Conservation (phyloP, 495 filamentous ascomycete genomes). For the Penicillium angulare region DNA sequence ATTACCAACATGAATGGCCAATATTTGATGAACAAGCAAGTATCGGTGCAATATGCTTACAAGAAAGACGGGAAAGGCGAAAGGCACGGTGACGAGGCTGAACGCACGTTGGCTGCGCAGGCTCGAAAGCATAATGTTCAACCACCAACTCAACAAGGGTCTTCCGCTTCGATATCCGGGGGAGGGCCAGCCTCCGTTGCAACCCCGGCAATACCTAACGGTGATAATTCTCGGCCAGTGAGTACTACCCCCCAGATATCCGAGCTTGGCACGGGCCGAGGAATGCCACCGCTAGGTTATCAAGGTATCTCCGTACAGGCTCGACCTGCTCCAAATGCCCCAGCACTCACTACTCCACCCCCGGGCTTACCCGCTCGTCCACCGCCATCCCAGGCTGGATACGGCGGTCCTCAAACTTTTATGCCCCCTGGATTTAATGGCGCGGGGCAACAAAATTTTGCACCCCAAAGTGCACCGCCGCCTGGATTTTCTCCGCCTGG, state of each 20-base stretch:
- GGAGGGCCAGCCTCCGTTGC: conserved; percentile 35
- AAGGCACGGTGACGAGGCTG: conserved; percentile 90
- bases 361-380: conserved; percentile 77
- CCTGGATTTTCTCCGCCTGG: conserved; percentile 58
- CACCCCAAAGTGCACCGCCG: conserved; percentile 45
- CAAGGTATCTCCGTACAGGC: conserved; percentile 38
- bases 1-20: conserved; percentile 93
- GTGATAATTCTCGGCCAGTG: conserved; percentile 45
- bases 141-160: conserved; percentile 60
- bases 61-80: conserved; percentile 99
- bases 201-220: conserved; percentile 55
- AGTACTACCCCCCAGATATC: conserved; percentile 30
- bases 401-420: conserved; percentile 73
- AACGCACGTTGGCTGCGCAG: conserved; percentile 87
- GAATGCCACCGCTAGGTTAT: conserved; percentile 34
- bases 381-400: conserved; percentile 73
- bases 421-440: conserved; percentile 54
- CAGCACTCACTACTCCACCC: conserved; percentile 62
- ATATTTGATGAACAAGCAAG: conserved; percentile 94
- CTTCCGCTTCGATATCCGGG: conserved; percentile 43
- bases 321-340: conserved; percentile 40
- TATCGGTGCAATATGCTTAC: conserved; percentile 96
- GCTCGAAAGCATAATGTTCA: conserved; percentile 92
- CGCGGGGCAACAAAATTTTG: conserved; percentile 37
- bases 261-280: conserved; percentile 36